Base-by-base conservation (phyloP, 305 asterid species). In the Ilex paraguariensis region DNA sequence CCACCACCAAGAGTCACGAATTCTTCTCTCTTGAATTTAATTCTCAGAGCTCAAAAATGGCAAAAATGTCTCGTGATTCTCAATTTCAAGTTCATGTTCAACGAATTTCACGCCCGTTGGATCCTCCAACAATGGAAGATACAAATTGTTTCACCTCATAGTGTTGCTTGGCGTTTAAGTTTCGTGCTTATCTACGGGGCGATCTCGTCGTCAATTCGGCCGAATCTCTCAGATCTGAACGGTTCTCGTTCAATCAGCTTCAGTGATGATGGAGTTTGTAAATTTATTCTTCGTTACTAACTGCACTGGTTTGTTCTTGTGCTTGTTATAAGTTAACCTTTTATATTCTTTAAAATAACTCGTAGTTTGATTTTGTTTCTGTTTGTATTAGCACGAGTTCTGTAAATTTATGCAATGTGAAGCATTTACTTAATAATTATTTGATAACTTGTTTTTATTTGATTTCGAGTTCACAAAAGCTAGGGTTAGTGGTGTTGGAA, bases 151-250 rank as follows among this genome's bases (percentile, higher is more conserved):
- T 9, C 54, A 5, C 14, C 15, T 50, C 9, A 14, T n/a, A 11
- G 54, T 50, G 8, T 42, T 11, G 17, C 17, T 50, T 12, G 9
- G 7, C 13, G 9, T 50, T 50, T 12, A 50, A 50, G 54, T 50
- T 14, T 14, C 13, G 14, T 5, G 1, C 9, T 6, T 50, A 5
- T 10, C 12, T 14, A 5, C 54, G 6, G 54, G 13, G 54, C 54
- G 54, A 50, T 50, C 54, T 50, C 1, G 12, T 12, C 54, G 54
- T 50, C 54, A 5, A 14, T 50, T 50, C 13, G 15, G 13, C 17
- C 54, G 13, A 50, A 50, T 50, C 13, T 50, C 54, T 12, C 54
- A 50, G 54, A 50, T 50, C 54, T n/a, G 54, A 50, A n/a, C 54
- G 13, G n/a, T 50, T 50, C 54, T 0, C 13, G 54, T 50, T 50